These are phyloP conservation scores for Candida orba DNA, from an alignment of 805 yeast genomes.

Conservation along the genomic window DNA sequence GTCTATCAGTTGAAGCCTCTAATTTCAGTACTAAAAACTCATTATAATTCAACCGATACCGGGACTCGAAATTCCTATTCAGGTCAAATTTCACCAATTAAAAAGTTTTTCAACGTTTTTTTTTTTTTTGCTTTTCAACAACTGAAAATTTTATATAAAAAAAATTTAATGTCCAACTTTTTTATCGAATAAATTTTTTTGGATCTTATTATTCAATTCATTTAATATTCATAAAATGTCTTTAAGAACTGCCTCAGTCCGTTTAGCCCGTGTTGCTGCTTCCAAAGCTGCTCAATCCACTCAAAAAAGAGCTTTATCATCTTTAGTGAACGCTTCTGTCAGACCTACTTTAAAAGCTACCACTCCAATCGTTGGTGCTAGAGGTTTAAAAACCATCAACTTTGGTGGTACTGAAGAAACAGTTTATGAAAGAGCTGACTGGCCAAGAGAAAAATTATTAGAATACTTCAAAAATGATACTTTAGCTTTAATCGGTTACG, in stretches of 20 bases:
- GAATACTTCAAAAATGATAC: conserved; percentile 98
- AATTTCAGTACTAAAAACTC: too few species aligned
- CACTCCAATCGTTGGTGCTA: conserved; percentile 47
- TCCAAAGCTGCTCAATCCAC: conserved; percentile 27
- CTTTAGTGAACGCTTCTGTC: conserved; percentile 41
- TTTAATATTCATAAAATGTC: conserved; percentile 21
- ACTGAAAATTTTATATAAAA: neutral
- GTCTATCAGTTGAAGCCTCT: too few species aligned
- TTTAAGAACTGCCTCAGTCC: conserved; percentile 40
- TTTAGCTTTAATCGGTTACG: conserved; percentile 96
- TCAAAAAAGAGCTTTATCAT: conserved; percentile 57
- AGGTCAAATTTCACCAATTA: neutral
- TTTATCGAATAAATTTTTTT: too few species aligned
- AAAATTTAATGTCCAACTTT: neutral
- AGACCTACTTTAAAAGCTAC: conserved; percentile 54
- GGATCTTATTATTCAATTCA: too few species aligned
- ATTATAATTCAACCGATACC: too few species aligned
- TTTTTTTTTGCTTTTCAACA: neutral
- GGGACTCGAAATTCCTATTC: neutral
- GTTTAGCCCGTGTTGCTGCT: conserved; percentile 42
- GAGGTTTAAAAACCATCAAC: conserved; percentile 96
- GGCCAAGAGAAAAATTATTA: conserved; percentile 96
- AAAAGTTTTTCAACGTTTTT: neutral
- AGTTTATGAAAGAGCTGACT: conserved; percentile 98
- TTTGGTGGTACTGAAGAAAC: conserved; percentile 93